phyloP scores from a whole-genome alignment of 768 basidiomycete genomes.

The Butyriboletus loyo region DNA sequence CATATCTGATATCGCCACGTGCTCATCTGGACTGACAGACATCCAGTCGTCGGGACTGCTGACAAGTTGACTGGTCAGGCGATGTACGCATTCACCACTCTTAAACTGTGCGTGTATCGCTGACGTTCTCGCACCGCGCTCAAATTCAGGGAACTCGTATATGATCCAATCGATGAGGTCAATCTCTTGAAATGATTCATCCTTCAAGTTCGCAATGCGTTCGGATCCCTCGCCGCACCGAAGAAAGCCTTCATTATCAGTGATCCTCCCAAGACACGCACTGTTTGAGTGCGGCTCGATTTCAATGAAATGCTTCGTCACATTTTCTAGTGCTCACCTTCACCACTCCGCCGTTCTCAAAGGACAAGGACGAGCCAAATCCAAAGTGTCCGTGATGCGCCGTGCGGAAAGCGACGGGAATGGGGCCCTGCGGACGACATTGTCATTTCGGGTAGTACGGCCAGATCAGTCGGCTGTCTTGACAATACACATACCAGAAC shows the following conservation, averaged over 20 bases:
- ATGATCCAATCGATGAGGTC: constrained; percentile 66
- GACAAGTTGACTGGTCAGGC: constrained; percentile 93
- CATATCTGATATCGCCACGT: constrained; percentile 8
- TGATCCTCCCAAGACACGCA: constrained; percentile 92
- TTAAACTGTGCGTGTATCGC: constrained; percentile 72
- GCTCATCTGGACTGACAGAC: constrained; percentile 4
- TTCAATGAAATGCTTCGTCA: too few species aligned
- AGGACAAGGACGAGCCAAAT: too few species aligned
- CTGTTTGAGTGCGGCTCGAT: too few species aligned
- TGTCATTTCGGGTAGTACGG: too few species aligned
- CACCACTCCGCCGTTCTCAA: too few species aligned
- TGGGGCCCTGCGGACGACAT: too few species aligned
- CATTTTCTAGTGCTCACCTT: too few species aligned
- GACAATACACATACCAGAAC: too few species aligned
- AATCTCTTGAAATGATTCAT: constrained; percentile 81
- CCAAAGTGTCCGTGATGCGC: too few species aligned
- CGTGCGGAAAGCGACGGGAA: too few species aligned
- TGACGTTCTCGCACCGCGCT: background rate
- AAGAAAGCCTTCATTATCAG: constrained; percentile 84
- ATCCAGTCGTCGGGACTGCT: constrained; percentile 69
- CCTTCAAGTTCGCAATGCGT: constrained; percentile 94
- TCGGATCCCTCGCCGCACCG: constrained; percentile 96
- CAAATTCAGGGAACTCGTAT: constrained; percentile 66
- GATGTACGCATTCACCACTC: constrained; percentile 89
- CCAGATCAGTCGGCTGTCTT: too few species aligned